These are phyloP conservation scores for Fonsecaea erecta DNA, from an alignment of 2,329 filamentous ascomycete genomes.

Conservation along the genomic window DNA sequence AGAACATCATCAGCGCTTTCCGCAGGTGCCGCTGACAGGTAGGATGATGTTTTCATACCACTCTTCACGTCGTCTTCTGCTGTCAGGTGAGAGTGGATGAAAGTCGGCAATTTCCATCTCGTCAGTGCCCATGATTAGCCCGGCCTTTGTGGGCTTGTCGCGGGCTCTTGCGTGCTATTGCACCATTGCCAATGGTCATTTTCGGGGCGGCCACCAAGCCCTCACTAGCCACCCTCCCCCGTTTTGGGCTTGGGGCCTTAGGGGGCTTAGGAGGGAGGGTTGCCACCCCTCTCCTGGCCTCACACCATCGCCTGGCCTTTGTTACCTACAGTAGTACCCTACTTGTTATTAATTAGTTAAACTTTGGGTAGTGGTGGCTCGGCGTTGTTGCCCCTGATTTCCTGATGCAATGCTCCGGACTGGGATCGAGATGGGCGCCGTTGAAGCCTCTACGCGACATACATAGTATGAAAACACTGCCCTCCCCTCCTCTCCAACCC, in stretches of 20 bases:
- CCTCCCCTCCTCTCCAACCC: constrained; percentile 9
- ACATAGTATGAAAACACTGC: constrained; percentile 12
- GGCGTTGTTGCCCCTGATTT: constrained; percentile 17
- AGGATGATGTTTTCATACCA: background rate
- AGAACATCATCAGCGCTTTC: background rate
- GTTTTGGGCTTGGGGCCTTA: background rate
- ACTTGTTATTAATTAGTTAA: background rate
- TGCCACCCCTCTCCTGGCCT: constrained; percentile 1
- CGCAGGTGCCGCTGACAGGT: background rate
- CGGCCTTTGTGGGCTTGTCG: background rate
- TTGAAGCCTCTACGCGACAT: background rate
- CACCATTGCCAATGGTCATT: background rate
- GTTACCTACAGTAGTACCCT: no score
- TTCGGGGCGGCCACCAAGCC: background rate
- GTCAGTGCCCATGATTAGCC: background rate
- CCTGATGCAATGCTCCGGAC: background rate
- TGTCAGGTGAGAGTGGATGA: constrained; percentile 2
- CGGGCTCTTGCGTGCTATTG: background rate
- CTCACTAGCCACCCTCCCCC: background rate
- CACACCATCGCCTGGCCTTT: background rate
- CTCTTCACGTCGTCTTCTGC: background rate
- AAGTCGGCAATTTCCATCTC: background rate
- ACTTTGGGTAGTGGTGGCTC: constrained; percentile 9
- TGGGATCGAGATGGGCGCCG: constrained; percentile 7
- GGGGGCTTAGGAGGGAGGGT: background rate